Evolutionary conservation across 306 rosid species (phyloP), one percentile per base, ranked within the genome.

Genomic region (Begonia masoniana): DNA sequence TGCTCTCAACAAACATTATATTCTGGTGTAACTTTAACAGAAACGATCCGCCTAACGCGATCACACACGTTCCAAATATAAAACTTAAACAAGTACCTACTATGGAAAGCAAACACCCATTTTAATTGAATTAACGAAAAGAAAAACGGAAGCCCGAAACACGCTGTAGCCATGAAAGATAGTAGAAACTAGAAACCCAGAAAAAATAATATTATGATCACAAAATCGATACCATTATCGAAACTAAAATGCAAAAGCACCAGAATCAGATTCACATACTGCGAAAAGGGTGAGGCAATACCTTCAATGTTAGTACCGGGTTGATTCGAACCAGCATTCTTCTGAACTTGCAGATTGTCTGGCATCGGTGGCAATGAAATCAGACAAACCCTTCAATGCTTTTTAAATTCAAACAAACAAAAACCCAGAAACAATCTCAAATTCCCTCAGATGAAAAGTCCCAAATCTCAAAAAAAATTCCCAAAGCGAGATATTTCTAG

Each of bases 301-400:
- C 88, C 93, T 84, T 77, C 88, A 70, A 80, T 75, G 80, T 75
- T 79, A 41, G 71, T 74, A 68, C 76, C 73, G 49, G 94, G 67
- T 59, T 79, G 83, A 78, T 72, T 79, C 48, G 84, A 68, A 72
- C 48, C 71, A 74, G 75, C 88, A 84, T 75, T 79, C 85, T 68
- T 82, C 63, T 24, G 78, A 55, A 70, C 77, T 58, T 77, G 95
- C 50, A 84, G 78, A 77, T 78, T 74, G 61, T 84, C 97, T 69
- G 95, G 92, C 97, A 88, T 88, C 85, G 80, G 83, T 66, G 67
- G 72, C 76, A 70, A 62, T 58, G 26, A 42, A 51, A 39, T 47
- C 21, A 47, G 51, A 60, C 11, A 65, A 23, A 23, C 56, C 55
- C 52, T 62, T 59, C 16, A 24, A 41, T 46, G 57, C 48, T 62